These are phyloP conservation scores for Cyclostephanos invisitatus DNA, from an alignment of 108 stramenopile genomes.

Conservation along the genomic window DNA sequence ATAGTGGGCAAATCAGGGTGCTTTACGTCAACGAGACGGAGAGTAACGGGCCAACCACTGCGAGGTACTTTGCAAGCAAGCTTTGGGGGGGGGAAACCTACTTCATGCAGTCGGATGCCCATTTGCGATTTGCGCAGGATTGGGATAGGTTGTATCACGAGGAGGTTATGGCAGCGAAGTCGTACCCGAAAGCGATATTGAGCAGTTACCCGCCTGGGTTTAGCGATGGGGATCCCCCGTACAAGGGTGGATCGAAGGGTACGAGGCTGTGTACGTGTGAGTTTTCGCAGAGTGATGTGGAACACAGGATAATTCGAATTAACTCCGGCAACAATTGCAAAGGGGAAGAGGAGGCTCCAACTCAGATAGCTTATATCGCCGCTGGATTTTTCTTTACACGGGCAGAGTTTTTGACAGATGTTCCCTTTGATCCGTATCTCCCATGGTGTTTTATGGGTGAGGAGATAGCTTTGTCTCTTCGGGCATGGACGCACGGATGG, in stretches of 20 bases:
- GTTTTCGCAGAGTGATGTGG: slow-evolving; percentile 58
- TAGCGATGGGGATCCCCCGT: slow-evolving; percentile 46
- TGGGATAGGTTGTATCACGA: slow-evolving; percentile 82
- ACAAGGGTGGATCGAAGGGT: slow-evolving; percentile 52
- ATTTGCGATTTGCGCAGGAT: slow-evolving; percentile 70
- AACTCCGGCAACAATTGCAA: slow-evolving; percentile 50
- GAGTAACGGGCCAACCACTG: slow-evolving; percentile 87
- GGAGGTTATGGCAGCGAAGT: slow-evolving; percentile 60
- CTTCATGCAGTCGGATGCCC: slow-evolving; percentile 91
- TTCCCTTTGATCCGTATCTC: slow-evolving; percentile 93
- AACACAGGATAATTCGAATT: slow-evolving; percentile 74
- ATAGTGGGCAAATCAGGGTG: slow-evolving; percentile 73
- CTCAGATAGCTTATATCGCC: slow-evolving; percentile 70
- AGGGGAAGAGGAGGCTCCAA: slow-evolving; percentile 22
- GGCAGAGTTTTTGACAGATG: slow-evolving; percentile 74
- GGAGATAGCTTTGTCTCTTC: slow-evolving; percentile 83
- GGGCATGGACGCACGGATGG: slow-evolving; percentile 91
- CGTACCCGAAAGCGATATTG: slow-evolving; percentile 76
- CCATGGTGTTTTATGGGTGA: slow-evolving; percentile 98
- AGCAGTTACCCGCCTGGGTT: slow-evolving; percentile 86
- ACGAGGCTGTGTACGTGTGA: slow-evolving; percentile 64
- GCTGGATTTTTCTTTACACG: slow-evolving; percentile 95
- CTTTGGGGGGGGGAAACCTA: slow-evolving; percentile 93
- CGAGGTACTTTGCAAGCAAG: slow-evolving; percentile 87
- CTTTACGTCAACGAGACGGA: slow-evolving; percentile 90